Conservation (phyloP, 1,139 yeast genomes). For the Scheffersomyces stambukii region DNA sequence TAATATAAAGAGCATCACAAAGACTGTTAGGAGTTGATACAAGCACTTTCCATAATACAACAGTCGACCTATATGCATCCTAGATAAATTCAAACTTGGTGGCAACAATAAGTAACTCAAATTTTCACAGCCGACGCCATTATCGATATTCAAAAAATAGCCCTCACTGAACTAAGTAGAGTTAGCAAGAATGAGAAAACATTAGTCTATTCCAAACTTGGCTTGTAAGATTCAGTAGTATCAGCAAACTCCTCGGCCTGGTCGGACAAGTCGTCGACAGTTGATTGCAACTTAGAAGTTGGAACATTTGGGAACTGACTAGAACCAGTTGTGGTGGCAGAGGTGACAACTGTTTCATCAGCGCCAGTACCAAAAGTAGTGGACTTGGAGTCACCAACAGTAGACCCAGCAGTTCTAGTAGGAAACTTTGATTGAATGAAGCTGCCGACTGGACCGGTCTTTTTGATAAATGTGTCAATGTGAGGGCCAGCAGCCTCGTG, state of each 20-base stretch:
- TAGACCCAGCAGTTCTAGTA: conserved; percentile 69
- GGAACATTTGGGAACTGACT: conserved; percentile 45
- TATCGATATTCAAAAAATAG: too few species aligned
- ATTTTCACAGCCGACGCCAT: too few species aligned
- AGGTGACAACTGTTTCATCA: conserved; percentile 13
- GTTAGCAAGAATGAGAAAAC: too few species aligned
- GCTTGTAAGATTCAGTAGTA: conserved; percentile 5
- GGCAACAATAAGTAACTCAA: too few species aligned
- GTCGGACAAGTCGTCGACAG: conserved; percentile 15
- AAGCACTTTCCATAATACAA: too few species aligned
- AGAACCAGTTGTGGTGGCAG: conserved; percentile 16
- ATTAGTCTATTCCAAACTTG: too few species aligned
- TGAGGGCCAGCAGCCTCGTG: conserved; percentile 52
- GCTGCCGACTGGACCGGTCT: conserved; percentile 62
- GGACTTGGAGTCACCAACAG: conserved; percentile 50
- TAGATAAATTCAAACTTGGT: too few species aligned
- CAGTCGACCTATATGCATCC: too few species aligned
- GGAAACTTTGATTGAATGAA: conserved; percentile 58
- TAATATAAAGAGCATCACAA: background rate
- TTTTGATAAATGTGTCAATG: conserved; percentile 43
- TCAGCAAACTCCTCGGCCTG: conserved; percentile 9
- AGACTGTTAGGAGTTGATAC: too few species aligned
- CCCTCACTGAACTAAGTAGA: too few species aligned
- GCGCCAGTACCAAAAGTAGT: conserved; percentile 23
- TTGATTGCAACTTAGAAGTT: conserved; percentile 31